Evolutionary conservation across 2,329 filamentous ascomycete species (phyloP), one percentile per base, ranked within the genome.

Genomic region (Sodiomyces alkalinus): DNA sequence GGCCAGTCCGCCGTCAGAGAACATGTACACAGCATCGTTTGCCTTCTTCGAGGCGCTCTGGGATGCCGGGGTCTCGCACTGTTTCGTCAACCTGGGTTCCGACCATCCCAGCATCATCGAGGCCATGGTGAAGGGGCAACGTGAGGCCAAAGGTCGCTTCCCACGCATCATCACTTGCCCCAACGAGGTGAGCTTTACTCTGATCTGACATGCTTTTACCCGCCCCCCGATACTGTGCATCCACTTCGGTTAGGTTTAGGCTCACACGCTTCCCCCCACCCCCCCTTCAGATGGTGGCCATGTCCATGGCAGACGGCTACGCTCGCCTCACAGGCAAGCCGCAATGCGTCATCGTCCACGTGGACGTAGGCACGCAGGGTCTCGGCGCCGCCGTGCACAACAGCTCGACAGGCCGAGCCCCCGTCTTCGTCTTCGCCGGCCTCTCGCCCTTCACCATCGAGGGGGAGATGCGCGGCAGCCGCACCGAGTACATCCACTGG

Each of bases 11-110:
- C 20, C 16, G 9, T 16, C 23, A 25, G 23, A 13, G 34, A 49
- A 50, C 13, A 63, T 63, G 58, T 79, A 86, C 47, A 86, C 80
- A 7, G 71, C 80, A 9, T 82, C 79, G 0, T 80, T 75, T 43
- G 80, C 80, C 48, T 85, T 87, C 51, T 85, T 87, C 39, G 80
- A 87, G 58, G 76, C 78, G 18, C 55, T 86, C 27, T 82, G 74
- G 74, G 76, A 82, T 48, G 68, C 67, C 22, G 68, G 68, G 12
- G 57, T 74, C 22, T 63, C 62, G 19, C 62, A 74, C 45, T 64
- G 65, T 51, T 66, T 72, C 44, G 68, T 73, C 31, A 74, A 74
- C 41, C 55, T 74, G 16, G 69, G 69, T 8, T 68, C 62, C 22
- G 69, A 74, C 41, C 69, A 81, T 42, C 76, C 76, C 5, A 71